These are phyloP conservation scores for Posidonia oceanica DNA, from an alignment of 116 monocot genomes.

Conservation along the genomic window DNA sequence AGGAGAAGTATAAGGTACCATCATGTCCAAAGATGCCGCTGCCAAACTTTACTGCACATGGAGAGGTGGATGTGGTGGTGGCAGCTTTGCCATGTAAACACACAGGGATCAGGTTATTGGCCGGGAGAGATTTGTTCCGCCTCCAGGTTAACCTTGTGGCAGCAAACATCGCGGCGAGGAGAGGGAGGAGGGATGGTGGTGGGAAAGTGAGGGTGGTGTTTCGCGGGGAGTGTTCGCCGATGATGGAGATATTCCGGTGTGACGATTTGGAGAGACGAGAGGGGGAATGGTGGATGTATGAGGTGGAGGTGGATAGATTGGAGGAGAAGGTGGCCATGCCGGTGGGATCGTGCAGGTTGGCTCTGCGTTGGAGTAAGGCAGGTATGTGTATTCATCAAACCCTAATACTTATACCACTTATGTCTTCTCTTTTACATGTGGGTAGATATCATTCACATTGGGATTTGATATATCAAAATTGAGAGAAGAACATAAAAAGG, in stretches of 20 bases:
- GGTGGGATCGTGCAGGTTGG: slow-evolving; percentile 59
- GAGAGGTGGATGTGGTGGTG: slow-evolving; percentile 43
- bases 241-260: slow-evolving; percentile 64
- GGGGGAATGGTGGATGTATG: slow-evolving; percentile 71
- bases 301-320: slow-evolving; percentile 37
- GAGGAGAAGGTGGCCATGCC: slow-evolving; percentile 61
- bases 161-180: slow-evolving; percentile 32
- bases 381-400: slow-evolving; percentile 14
- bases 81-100: slow-evolving; percentile 47
- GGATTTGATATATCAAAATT: too few relatives aligned
- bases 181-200: slow-evolving; percentile 24
- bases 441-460: too few relatives aligned
- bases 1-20: slow-evolving; percentile 36
- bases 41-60: slow-evolving; percentile 33
- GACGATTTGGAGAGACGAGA: slow-evolving; percentile 51
- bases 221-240: slow-evolving; percentile 52
- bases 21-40: slow-evolving; percentile 62
- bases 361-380: slow-evolving; percentile 35
- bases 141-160: slow-evolving; percentile 61
- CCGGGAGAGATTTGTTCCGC: slow-evolving; percentile 44
- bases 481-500: too few relatives aligned
- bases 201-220: slow-evolving; percentile 42
- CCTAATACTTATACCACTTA: neutral
- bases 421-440: too few relatives aligned
- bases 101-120: slow-evolving; percentile 12